These are phyloP conservation scores for Termitomyces sp. DNA, from an alignment of 768 basidiomycete species.

Conservation along the genomic window DNA sequence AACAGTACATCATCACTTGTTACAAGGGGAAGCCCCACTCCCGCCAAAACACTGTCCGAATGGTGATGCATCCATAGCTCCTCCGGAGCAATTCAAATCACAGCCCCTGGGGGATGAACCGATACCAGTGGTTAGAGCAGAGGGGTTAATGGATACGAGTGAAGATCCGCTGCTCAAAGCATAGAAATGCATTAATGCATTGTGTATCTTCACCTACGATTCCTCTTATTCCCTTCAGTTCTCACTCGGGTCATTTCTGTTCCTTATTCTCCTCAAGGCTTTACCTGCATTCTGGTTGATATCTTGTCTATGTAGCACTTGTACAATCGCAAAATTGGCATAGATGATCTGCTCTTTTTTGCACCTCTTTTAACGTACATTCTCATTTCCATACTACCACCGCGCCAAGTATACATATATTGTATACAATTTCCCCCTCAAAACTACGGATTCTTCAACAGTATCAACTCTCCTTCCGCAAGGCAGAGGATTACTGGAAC, in stretches of 20 bases:
- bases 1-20: slow-evolving; percentile 13
- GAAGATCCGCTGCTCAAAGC: slow-evolving; percentile 47
- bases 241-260: slow-evolving; percentile 13
- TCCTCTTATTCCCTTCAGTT: slow-evolving; percentile 12
- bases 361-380: slow-evolving; percentile 13
- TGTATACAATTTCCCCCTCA: not conserved
- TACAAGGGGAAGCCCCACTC: slow-evolving; percentile 41
- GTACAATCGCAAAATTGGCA: slow-evolving; percentile 18
- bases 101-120: slow-evolving; percentile 50
- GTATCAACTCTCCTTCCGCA: slow-evolving; percentile 69
- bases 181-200: slow-evolving; percentile 12
- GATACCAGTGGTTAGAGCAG: slow-evolving; percentile 46
- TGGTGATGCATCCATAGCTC: slow-evolving; percentile 33
- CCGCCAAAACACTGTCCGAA: slow-evolving; percentile 40
- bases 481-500: slow-evolving; percentile 55
- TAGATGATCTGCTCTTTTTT: slow-evolving; percentile 15
- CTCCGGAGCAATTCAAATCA: slow-evolving; percentile 43
- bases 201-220: slow-evolving; percentile 13
- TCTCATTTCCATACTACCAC: slow-evolving; percentile 4
- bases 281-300: slow-evolving; percentile 19
- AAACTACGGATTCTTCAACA: slow-evolving; percentile 34
- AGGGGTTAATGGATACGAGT: slow-evolving; percentile 61
- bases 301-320: slow-evolving; percentile 23
- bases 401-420: slow-evolving; percentile 6
- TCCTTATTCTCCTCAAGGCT: slow-evolving; percentile 21